These are phyloP conservation scores for Chaetomiaceae sp. DNA, from an alignment of 2,329 filamentous ascomycete species.

Conservation along the genomic window DNA sequence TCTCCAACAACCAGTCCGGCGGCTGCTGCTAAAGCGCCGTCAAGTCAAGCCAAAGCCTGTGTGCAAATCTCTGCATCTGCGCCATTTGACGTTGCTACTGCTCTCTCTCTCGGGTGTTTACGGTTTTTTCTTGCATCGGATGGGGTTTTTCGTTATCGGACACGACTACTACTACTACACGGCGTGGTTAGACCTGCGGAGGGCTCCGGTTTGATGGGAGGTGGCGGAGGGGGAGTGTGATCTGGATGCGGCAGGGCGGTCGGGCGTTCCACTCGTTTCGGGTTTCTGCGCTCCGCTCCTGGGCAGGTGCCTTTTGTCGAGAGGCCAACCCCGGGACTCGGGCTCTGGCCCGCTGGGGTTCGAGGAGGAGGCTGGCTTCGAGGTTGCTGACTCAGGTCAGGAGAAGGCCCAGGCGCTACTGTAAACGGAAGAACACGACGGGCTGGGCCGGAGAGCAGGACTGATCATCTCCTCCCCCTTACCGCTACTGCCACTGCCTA, in stretches of 20 bases:
- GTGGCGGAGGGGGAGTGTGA: slow-evolving; percentile 1
- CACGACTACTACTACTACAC: slow-evolving; percentile 11
- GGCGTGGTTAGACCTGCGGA: slow-evolving; percentile 24
- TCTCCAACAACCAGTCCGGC: slow-evolving; percentile 51
- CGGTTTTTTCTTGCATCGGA: slow-evolving; percentile 27
- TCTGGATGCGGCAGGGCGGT: slow-evolving; percentile 7
- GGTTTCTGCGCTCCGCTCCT: neutral
- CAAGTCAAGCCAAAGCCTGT: neutral
- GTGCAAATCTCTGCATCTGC: neutral
- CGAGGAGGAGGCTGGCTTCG: too few relatives aligned
- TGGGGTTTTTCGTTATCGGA: slow-evolving; percentile 19
- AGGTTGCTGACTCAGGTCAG: too few relatives aligned
- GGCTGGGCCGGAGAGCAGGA: slow-evolving; percentile 13
- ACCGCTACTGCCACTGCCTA: slow-evolving; percentile 5
- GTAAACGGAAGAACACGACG: slow-evolving; percentile 11
- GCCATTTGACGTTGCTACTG: slow-evolving; percentile 13
- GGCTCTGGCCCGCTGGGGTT: too few relatives aligned
- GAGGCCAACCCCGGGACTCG: too few relatives aligned
- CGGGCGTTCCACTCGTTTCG: neutral
- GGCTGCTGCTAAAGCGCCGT: slow-evolving; percentile 33
- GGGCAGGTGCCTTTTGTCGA: too few relatives aligned
- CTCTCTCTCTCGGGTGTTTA: slow-evolving; percentile 26
- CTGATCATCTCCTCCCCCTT: slow-evolving; percentile 15
- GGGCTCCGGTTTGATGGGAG: slow-evolving; percentile 2
- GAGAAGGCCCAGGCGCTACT: slow-evolving; percentile 1